Percentiles rank a stretch among this genome's conserved stretches.
Evolutionary conservation across 768 basidiomycete genomes (phyloP).

Genomic region (Leccinum disarticulatum): DNA sequence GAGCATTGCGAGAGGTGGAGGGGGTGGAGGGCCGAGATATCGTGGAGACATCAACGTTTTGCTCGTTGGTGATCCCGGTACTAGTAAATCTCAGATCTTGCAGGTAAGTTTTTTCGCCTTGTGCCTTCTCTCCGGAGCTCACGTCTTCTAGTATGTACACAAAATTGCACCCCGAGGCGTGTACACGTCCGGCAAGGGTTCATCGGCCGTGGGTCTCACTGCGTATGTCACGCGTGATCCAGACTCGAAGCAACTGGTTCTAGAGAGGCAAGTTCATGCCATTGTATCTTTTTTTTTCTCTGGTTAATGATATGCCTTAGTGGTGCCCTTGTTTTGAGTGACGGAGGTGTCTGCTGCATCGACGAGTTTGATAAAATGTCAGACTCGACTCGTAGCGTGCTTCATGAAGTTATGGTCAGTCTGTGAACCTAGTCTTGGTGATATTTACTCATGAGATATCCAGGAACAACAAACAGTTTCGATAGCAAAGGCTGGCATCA

Average conservation of each 20-base stretch:
- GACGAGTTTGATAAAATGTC: slow-evolving; percentile 99
- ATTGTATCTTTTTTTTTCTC: not conserved
- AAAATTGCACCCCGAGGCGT: slow-evolving; percentile 98
- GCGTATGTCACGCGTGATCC: slow-evolving; percentile 98
- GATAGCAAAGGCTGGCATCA: slow-evolving; percentile 98
- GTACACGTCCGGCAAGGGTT: slow-evolving; percentile 97
- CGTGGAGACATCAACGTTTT: slow-evolving; percentile 98
- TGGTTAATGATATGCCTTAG: slow-evolving; percentile 37
- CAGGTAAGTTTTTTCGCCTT: slow-evolving; percentile 50
- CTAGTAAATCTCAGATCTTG: slow-evolving; percentile 93
- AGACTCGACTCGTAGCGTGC: slow-evolving; percentile 91
- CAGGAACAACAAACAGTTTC: slow-evolving; percentile 99
- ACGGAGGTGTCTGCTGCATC: slow-evolving; percentile 97
- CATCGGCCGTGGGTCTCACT: slow-evolving; percentile 97
- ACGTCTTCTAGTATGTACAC: slow-evolving; percentile 79
- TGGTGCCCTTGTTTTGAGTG: slow-evolving; percentile 91
- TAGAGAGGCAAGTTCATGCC: slow-evolving; percentile 72
- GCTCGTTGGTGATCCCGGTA: slow-evolving; percentile 96
- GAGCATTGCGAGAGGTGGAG: slow-evolving; percentile 87
- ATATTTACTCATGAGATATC: slow-evolving; percentile 3
- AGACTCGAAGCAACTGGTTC: slow-evolving; percentile 95
- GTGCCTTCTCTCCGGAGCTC: not conserved
- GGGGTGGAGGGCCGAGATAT: slow-evolving; percentile 94
- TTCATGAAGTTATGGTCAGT: slow-evolving; percentile 96
- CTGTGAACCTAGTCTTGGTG: not conserved